Evolutionary conservation across 2,329 filamentous ascomycete species (phyloP).

Genomic region (Talaromyces amestolkiae): DNA sequence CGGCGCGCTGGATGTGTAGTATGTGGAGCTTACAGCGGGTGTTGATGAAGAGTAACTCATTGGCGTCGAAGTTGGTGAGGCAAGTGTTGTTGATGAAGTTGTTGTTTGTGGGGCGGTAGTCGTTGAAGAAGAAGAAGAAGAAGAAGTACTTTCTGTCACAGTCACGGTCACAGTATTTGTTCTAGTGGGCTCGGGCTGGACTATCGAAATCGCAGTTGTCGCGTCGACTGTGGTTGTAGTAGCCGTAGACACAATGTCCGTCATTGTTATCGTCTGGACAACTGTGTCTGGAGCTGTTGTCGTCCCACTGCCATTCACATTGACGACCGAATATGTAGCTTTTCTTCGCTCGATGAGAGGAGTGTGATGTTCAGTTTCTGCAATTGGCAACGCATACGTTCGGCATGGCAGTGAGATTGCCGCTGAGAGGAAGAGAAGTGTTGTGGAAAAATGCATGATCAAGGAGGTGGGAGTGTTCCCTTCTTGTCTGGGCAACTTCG

Average conservation of each 20-base stretch:
- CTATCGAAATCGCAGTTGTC: conserved; percentile 19
- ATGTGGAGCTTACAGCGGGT: not conserved
- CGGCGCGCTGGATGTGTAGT: not conserved
- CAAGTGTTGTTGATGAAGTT: not conserved
- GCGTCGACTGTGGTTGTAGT: conserved; percentile 15
- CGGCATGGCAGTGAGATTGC: not conserved
- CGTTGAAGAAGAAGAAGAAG: not conserved
- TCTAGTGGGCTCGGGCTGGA: conserved; percentile 6
- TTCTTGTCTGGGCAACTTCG: too few species aligned
- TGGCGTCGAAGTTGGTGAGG: not conserved
- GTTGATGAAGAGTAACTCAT: conserved; percentile 3
- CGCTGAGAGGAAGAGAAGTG: conserved; percentile 1
- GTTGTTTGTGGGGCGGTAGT: not conserved
- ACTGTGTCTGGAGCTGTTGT: conserved; percentile 14
- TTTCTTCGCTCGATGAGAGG: not conserved
- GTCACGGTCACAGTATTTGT: conserved; percentile 16
- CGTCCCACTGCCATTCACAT: conserved; percentile 14
- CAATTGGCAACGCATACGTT: conserved; percentile 10
- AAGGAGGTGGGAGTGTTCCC: not conserved
- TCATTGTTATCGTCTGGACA: conserved; percentile 14
- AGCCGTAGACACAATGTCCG: conserved; percentile 16
- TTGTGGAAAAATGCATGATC: not conserved
- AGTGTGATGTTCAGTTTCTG: not conserved
- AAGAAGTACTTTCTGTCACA: conserved; percentile 8
- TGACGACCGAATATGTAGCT: conserved; percentile 15